Evolutionary conservation across 176 grass and related monocot genomes (phyloP).

Genomic region (Aechmea fasciata): DNA sequence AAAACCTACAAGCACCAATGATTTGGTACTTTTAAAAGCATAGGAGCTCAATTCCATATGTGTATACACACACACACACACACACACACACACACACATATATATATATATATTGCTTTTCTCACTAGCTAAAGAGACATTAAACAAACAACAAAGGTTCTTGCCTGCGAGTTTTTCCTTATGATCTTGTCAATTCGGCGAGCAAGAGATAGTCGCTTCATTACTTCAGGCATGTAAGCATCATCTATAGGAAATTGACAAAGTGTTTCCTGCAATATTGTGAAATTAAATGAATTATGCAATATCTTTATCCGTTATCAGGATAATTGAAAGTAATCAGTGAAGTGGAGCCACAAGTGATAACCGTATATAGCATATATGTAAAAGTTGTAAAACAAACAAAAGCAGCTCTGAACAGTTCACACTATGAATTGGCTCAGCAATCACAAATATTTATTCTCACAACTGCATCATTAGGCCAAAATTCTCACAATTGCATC

Average conservation of each 20-base stretch:
- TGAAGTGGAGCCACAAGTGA: not conserved
- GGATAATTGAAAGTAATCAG: not conserved
- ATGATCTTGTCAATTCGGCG: slow-evolving; percentile 72
- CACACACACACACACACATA: not conserved
- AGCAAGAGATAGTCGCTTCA: slow-evolving; percentile 61
- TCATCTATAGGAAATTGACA: slow-evolving; percentile 77
- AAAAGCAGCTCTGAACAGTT: no score
- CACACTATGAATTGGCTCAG: no score
- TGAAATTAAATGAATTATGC: not conserved
- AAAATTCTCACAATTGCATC: slow-evolving; percentile 1
- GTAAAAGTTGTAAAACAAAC: no score
- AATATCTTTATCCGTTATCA: not conserved
- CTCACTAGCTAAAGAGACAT: not conserved
- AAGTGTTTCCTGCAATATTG: slow-evolving; percentile 62
- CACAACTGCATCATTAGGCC: slow-evolving; percentile 1
- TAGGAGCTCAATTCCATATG: no score
- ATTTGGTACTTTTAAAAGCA: no score
- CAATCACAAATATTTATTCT: no score
- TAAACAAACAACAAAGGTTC: not conserved
- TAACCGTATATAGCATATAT: no score
- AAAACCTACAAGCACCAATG: no score
- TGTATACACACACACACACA: no score
- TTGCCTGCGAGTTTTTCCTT: slow-evolving; percentile 62
- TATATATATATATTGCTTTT: not conserved
- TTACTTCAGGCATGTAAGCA: slow-evolving; percentile 67